Evolutionary conservation across 352 stramenopile genomes (phyloP).

Genomic region (Aphanomyces invadans): DNA sequence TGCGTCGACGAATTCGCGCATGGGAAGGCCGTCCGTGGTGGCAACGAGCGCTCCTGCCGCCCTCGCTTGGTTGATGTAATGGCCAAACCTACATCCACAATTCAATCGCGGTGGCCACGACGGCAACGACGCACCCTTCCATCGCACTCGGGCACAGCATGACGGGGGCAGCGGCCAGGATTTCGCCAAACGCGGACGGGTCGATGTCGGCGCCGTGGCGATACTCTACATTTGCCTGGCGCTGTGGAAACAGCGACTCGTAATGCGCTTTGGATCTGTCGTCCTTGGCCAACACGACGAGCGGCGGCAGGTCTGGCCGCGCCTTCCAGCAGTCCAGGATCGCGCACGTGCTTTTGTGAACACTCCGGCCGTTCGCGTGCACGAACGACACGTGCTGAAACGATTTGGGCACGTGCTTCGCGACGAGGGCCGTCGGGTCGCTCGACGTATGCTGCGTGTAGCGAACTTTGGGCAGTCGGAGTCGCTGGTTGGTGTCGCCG

Average conservation of each 20-base stretch:
- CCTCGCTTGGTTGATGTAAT: constrained; percentile 60
- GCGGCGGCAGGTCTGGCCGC: constrained; percentile 29
- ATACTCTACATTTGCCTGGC: constrained; percentile 9
- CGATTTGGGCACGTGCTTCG: neutral
- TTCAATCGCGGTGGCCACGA: too few species aligned
- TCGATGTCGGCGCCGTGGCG: constrained; percentile 7
- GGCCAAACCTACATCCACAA: constrained; percentile 34
- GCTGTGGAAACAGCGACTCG: constrained; percentile 21
- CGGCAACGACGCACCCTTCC: constrained; percentile 25
- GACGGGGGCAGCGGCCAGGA: constrained; percentile 20
- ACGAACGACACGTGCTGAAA: neutral
- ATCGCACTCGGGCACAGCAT: constrained; percentile 24
- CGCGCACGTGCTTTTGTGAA: constrained; percentile 36
- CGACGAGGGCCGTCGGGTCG: constrained; percentile 31
- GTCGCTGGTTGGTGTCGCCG: too few species aligned
- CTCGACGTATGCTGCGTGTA: constrained; percentile 55
- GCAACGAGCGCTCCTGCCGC: constrained; percentile 39
- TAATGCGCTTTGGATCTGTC: constrained; percentile 32
- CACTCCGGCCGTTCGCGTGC: constrained; percentile 26
- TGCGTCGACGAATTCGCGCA: constrained; percentile 51
- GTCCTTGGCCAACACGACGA: constrained; percentile 36
- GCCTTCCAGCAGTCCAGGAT: constrained; percentile 40
- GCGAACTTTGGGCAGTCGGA: constrained; percentile 37
- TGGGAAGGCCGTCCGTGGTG: constrained; percentile 45
- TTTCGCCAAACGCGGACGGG: constrained; percentile 6